These are phyloP conservation scores for Hylodesmum podocarpum DNA, from an alignment of 306 rosid species.

Conservation along the genomic window DNA sequence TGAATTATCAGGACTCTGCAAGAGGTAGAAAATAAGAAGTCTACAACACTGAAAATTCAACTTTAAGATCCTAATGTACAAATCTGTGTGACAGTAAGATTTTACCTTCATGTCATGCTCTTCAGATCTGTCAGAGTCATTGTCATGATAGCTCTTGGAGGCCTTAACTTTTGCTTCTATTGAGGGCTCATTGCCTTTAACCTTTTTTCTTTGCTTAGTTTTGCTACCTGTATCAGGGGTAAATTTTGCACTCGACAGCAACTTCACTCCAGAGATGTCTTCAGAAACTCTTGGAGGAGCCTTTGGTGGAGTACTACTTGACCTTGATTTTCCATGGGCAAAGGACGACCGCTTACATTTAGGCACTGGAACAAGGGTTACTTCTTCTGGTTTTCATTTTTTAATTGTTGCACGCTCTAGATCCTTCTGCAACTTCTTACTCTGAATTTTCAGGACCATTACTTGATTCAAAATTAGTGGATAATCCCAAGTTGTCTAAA, in stretches of 20 bases:
- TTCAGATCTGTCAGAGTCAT: constrained; percentile 51
- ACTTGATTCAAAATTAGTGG: constrained; percentile 69
- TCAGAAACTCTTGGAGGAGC: constrained; percentile 42
- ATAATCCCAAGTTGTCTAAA: constrained; percentile 59
- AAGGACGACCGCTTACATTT: constrained; percentile 64
- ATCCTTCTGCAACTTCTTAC: constrained; percentile 51
- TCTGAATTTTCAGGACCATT: constrained; percentile 69
- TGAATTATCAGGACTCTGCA: constrained; percentile 55
- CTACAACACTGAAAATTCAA: constrained; percentile 6
- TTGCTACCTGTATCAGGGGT: constrained; percentile 39
- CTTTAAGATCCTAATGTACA: constrained; percentile 9
- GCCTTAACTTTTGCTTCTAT: constrained; percentile 53
- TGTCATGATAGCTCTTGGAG: constrained; percentile 37
- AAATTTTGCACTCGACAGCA: constrained; percentile 32
- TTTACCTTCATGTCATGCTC: constrained; percentile 54
- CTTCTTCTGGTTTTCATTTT: constrained; percentile 61
- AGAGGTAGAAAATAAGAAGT: constrained; percentile 33
- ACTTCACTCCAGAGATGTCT: constrained; percentile 38
- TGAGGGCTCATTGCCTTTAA: constrained; percentile 43
- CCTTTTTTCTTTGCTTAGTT: constrained; percentile 46
- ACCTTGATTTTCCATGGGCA: constrained; percentile 45
- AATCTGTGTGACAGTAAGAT: constrained; percentile 26
- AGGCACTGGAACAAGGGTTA: constrained; percentile 58
- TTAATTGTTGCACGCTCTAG: constrained; percentile 37
- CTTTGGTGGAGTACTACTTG: constrained; percentile 53